Evolutionary conservation across 2,329 filamentous ascomycete genomes (phyloP).

Genomic region (Neonectria ditissima): DNA sequence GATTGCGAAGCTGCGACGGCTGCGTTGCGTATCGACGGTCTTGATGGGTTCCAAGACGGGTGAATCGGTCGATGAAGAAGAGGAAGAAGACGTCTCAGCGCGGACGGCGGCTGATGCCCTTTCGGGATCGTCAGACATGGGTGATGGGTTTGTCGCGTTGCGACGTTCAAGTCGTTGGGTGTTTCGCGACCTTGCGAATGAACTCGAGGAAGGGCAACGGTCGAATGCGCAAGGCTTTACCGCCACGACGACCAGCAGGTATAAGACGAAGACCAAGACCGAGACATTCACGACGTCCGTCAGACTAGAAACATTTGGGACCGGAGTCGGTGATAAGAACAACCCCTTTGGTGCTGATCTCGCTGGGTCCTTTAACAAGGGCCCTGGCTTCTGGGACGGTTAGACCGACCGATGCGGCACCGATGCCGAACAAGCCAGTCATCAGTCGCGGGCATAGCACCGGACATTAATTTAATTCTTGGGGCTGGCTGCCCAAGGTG

Average conservation of each 20-base stretch:
- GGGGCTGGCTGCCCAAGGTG: conserved; percentile 11
- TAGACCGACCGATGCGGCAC: conserved; percentile 38
- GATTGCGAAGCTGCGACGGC: conserved; percentile 28
- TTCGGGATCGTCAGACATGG: conserved; percentile 40
- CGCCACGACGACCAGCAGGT: too few relatives aligned
- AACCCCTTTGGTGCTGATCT: conserved; percentile 11
- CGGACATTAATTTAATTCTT: conserved; percentile 28
- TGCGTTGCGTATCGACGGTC: conserved; percentile 39
- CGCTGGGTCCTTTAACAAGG: conserved; percentile 12
- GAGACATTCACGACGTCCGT: neutral
- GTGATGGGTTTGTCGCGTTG: too few relatives aligned
- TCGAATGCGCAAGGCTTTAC: conserved; percentile 16
- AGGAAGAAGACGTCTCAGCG: conserved; percentile 33
- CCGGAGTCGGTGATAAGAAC: conserved; percentile 11
- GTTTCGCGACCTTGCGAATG: neutral
- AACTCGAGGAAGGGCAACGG: conserved; percentile 14
- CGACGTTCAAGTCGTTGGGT: neutral
- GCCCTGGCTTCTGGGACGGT: conserved; percentile 15
- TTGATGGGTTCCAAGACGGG: conserved; percentile 43
- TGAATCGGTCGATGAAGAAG: conserved; percentile 27
- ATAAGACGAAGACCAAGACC: neutral
- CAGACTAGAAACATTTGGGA: conserved; percentile 1
- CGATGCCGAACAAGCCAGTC: conserved; percentile 30
- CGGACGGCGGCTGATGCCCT: conserved; percentile 31
- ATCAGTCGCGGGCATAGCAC: conserved; percentile 23